Evolutionary conservation across 2,329 filamentous ascomycete species (phyloP).

Genomic region (Dactylellina drechsleri): DNA sequence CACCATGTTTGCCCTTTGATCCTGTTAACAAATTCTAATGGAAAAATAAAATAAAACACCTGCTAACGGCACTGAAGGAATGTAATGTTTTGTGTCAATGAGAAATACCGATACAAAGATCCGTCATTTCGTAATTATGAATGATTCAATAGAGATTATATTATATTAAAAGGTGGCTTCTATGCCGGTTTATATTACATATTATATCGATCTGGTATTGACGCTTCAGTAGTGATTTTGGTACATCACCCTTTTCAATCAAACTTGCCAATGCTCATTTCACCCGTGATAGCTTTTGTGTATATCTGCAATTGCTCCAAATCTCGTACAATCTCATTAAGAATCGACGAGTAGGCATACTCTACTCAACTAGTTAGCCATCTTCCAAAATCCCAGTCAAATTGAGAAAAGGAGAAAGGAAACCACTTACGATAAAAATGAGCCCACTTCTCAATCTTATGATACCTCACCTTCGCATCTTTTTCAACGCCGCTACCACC

Average conservation of each 20-base stretch:
- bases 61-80: too few relatives aligned
- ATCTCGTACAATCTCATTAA: constrained; percentile 65
- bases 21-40: too few relatives aligned
- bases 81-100: too few relatives aligned
- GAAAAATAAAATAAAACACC: too few relatives aligned
- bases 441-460: constrained; percentile 65
- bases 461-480: constrained; percentile 57
- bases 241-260: constrained; percentile 14
- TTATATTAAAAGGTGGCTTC: too few relatives aligned
- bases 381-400: background rate
- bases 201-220: too few relatives aligned
- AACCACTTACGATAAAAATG: constrained; percentile 68
- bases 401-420: background rate
- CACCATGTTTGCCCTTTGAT: too few relatives aligned
- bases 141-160: too few relatives aligned
- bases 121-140: too few relatives aligned
- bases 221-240: too few relatives aligned
- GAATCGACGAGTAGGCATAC: constrained; percentile 60
- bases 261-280: constrained; percentile 59
- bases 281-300: constrained; percentile 70
- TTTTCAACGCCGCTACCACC: constrained; percentile 37
- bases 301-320: constrained; percentile 68
- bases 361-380: constrained; percentile 44
- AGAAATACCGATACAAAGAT: too few relatives aligned
- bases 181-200: too few relatives aligned